Evolutionary conservation across 2,329 filamentous ascomycete genomes (phyloP).

Genomic region (Phialemoniopsis sp.): DNA sequence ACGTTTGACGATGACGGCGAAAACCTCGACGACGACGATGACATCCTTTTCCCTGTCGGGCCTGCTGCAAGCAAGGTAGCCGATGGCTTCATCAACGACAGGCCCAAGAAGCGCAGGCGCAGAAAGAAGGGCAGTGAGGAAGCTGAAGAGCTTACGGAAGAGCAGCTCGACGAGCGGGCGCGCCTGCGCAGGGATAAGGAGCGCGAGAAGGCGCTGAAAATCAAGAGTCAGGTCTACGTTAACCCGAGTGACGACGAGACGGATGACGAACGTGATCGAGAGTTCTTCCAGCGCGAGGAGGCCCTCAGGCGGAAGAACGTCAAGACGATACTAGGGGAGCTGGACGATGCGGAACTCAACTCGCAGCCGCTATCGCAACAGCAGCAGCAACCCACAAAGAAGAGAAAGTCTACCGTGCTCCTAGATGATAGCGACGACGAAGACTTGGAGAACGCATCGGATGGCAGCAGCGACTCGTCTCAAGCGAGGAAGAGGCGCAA

Average conservation of each 20-base stretch:
- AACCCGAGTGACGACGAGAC: constrained; percentile 84
- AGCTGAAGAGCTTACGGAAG: constrained; percentile 41
- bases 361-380: not conserved
- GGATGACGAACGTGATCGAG: constrained; percentile 67
- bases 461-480: constrained; percentile 12
- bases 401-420: constrained; percentile 18
- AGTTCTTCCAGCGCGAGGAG: constrained; percentile 77
- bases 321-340: constrained; percentile 21
- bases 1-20: constrained; percentile 29
- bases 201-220: constrained; percentile 69
- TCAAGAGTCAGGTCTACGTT: constrained; percentile 83
- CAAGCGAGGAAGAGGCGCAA: not conserved
- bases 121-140: constrained; percentile 37
- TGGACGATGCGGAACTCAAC: constrained; percentile 7
- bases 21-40: constrained; percentile 41
- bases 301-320: constrained; percentile 51
- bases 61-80: constrained; percentile 53
- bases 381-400: constrained; percentile 12
- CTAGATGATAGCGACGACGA: constrained; percentile 20
- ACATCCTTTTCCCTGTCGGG: constrained; percentile 65
- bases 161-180: constrained; percentile 61
- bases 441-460: constrained; percentile 17
- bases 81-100: constrained; percentile 41
- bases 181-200: constrained; percentile 62
- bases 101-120: constrained; percentile 57